These are phyloP conservation scores for Crithidia acanthocephali DNA, from an alignment of 208 protist genomes.

Conservation along the genomic window DNA sequence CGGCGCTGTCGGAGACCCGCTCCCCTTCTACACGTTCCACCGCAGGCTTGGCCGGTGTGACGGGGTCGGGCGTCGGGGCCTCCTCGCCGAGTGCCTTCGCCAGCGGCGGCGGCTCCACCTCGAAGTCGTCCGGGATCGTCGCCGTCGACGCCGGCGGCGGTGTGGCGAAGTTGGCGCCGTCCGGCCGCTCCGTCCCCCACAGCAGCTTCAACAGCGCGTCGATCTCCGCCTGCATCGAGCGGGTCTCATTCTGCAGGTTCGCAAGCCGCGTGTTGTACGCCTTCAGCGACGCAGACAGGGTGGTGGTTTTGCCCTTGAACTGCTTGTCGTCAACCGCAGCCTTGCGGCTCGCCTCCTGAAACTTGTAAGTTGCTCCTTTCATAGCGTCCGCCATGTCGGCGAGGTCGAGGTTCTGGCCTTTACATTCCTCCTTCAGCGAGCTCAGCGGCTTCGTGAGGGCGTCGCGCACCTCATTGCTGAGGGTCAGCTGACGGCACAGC, in stretches of 20 bases:
- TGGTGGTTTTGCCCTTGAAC: slow-evolving; percentile 78
- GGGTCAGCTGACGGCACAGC: slow-evolving; percentile 23
- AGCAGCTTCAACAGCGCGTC: slow-evolving; percentile 80
- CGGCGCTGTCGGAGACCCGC: slow-evolving; percentile 37
- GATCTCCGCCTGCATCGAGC: slow-evolving; percentile 79
- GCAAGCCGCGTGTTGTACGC: slow-evolving; percentile 82
- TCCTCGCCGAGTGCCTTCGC: slow-evolving; percentile 52
- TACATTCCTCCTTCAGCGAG: slow-evolving; percentile 86
- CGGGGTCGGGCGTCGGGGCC: slow-evolving; percentile 1
- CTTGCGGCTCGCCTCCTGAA: slow-evolving; percentile 64
- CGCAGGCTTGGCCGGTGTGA: neutral
- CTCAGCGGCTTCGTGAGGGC: slow-evolving; percentile 76
- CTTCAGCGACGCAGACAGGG: slow-evolving; percentile 84
- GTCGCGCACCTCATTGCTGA: slow-evolving; percentile 60
- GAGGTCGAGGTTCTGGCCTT: slow-evolving; percentile 85
- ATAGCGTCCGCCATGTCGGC: slow-evolving; percentile 90
- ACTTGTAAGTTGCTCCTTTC: slow-evolving; percentile 49
- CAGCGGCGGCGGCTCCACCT: slow-evolving; percentile 70
- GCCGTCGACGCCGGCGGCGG: slow-evolving; percentile 38
- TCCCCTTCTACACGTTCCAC: slow-evolving; percentile 82
- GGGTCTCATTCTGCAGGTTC: slow-evolving; percentile 87
- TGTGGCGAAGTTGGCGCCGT: slow-evolving; percentile 60
- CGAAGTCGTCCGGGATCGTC: slow-evolving; percentile 47
- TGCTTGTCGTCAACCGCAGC: slow-evolving; percentile 60
- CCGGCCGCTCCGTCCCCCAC: slow-evolving; percentile 80